These are phyloP conservation scores for Berkeleyomyces rouxiae DNA, from an alignment of 2,329 filamentous ascomycete genomes.

Conservation along the genomic window DNA sequence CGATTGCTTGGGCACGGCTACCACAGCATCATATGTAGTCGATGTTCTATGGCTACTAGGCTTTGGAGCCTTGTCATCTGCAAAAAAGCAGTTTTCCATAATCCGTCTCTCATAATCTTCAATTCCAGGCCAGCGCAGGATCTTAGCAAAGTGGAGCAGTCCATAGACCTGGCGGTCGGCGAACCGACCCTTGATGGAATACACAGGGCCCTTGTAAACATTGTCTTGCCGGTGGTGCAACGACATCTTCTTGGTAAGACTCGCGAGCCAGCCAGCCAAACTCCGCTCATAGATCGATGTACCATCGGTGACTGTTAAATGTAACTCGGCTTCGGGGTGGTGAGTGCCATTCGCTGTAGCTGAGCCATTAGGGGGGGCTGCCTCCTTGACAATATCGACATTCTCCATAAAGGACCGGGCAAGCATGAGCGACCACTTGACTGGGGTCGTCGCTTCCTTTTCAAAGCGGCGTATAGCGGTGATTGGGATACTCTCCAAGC, in stretches of 20 bases:
- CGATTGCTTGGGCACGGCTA: background rate
- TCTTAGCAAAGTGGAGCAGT: conserved; percentile 45
- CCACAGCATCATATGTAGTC: background rate
- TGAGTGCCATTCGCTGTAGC: background rate
- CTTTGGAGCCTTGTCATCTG: conserved; percentile 4
- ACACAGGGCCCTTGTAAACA: conserved; percentile 21
- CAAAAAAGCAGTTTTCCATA: conserved; percentile 26
- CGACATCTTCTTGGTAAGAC: conserved; percentile 37
- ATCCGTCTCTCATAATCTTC: conserved; percentile 34
- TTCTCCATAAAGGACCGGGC: conserved; percentile 53
- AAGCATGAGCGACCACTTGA: conserved; percentile 50
- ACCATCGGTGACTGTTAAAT: conserved; percentile 16
- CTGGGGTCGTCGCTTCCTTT: conserved; percentile 41
- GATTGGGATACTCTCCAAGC: conserved; percentile 33
- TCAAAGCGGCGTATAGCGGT: conserved; percentile 45
- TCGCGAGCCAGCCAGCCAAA: conserved; percentile 37
- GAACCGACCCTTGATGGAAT: conserved; percentile 38
- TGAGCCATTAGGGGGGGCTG: conserved; percentile 16
- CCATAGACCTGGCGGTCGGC: conserved; percentile 43
- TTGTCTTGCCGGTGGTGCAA: conserved; percentile 18
- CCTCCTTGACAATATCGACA: conserved; percentile 37
- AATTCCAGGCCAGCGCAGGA: conserved; percentile 45
- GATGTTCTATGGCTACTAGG: background rate
- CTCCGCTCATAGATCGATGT: conserved; percentile 12
- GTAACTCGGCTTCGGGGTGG: conserved; percentile 14